Percentiles rank a stretch among this genome's conserved stretches.
Evolutionary conservation across 306 rosid genomes (phyloP).

Genomic region (Gastrolobium bilobum): DNA sequence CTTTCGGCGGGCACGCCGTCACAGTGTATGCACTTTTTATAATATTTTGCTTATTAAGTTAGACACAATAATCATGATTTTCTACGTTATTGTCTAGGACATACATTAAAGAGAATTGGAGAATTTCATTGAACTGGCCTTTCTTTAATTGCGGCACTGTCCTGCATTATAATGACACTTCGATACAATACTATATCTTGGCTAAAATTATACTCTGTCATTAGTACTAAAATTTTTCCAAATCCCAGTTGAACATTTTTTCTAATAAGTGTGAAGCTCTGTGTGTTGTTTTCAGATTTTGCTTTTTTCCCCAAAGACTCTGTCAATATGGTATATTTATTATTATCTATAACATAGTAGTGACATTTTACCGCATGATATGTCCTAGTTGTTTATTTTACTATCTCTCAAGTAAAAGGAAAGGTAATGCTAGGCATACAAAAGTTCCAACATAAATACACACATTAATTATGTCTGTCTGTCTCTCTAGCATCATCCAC

Average conservation of each 20-base stretch:
- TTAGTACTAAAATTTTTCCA: not conserved
- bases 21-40: conserved; percentile 48
- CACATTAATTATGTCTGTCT: conserved; percentile 5
- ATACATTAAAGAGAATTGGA: not conserved
- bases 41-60: conserved; percentile 31
- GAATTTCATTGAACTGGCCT: conserved; percentile 42
- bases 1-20: conserved; percentile 64
- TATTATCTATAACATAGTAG: not conserved
- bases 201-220: conserved; percentile 40
- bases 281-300: not conserved
- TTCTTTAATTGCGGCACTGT: conserved; percentile 56
- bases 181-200: conserved; percentile 40
- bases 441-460: conserved; percentile 4
- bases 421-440: not conserved
- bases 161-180: conserved; percentile 44
- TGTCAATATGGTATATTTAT: not conserved
- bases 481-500: conserved; percentile 29
- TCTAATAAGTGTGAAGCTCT: not conserved
- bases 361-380: conserved; percentile 34
- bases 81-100: conserved; percentile 34
- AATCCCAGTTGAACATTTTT: conserved; percentile 3
- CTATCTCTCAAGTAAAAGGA: conserved; percentile 24
- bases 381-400: not conserved
- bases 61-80: conserved; percentile 35
- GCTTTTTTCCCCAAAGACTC: not conserved